A percentile compares a stretch with the other conserved stretches of the same genome.
Evolutionary conservation across 495 filamentous ascomycete genomes (phyloP).

Genomic region (Penicillium verhagenii): DNA sequence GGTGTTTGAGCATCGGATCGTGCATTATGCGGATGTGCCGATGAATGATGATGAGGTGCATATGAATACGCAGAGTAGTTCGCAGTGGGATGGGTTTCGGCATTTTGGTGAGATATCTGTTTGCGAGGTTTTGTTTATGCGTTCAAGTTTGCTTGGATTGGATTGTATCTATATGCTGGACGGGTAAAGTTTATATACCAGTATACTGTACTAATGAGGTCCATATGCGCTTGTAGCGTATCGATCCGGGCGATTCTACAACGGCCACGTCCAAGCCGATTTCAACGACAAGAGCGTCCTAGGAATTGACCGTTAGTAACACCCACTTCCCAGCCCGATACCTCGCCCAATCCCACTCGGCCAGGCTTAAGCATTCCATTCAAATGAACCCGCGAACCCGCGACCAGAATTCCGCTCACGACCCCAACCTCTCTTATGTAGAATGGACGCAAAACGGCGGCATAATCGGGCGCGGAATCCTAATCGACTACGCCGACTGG

Average conservation of each 20-base stretch:
- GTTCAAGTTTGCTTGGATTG: too few species aligned
- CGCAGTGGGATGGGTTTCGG: neutral
- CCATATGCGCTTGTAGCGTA: neutral
- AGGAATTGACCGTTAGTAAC: neutral
- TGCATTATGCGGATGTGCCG: neutral
- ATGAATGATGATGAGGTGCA: conserved; percentile 1
- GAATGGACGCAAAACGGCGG: neutral
- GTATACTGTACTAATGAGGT: too few species aligned
- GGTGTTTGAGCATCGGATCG: neutral
- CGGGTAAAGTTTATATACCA: too few species aligned
- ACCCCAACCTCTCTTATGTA: neutral
- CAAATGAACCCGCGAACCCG: too few species aligned
- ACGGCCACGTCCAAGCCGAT: neutral
- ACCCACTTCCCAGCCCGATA: too few species aligned
- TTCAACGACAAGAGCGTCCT: neutral
- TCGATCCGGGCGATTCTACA: neutral
- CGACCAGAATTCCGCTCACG: too few species aligned
- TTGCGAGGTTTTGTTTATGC: neutral
- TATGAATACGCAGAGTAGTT: neutral
- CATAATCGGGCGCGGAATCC: neutral
- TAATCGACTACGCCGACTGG: neutral
- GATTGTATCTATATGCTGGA: too few species aligned
- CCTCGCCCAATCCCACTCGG: too few species aligned
- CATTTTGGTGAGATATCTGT: neutral
- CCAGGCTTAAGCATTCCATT: too few species aligned